phyloP scores from a whole-genome alignment of 148 eudicot genomes.

The Heliosperma pusillum region DNA sequence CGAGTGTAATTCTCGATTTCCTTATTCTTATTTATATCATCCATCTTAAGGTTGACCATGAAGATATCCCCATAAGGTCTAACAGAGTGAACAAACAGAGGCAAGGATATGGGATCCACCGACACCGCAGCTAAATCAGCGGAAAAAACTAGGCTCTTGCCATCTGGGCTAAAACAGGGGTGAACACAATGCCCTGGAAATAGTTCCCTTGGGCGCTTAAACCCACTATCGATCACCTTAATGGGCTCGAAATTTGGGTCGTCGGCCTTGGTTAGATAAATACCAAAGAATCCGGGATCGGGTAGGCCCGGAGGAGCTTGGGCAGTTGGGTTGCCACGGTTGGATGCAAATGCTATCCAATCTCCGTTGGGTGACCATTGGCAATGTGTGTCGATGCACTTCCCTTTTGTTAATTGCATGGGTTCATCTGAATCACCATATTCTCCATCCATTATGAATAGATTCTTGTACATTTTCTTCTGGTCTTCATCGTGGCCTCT shows the following conservation, averaged over 20 bases:
- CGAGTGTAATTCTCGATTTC: slow-evolving; percentile 10
- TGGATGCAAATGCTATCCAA: slow-evolving; percentile 28
- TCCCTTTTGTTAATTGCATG: slow-evolving; percentile 10
- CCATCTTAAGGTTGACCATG: slow-evolving; percentile 4
- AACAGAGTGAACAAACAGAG: slow-evolving; percentile 18
- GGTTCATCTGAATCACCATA: background rate
- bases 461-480: slow-evolving; percentile 5
- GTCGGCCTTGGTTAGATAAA: slow-evolving; percentile 8
- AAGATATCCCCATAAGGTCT: slow-evolving; percentile 30
- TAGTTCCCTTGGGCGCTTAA: background rate
- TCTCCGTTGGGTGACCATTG: slow-evolving; percentile 20
- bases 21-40: slow-evolving; percentile 21
- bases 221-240: slow-evolving; percentile 18
- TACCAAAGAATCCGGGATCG: slow-evolving; percentile 21
- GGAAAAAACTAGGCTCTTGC: slow-evolving; percentile 9
- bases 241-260: slow-evolving; percentile 9
- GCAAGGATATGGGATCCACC: slow-evolving; percentile 24
- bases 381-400: slow-evolving; percentile 26
- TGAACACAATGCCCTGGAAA: slow-evolving; percentile 17
- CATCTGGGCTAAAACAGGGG: slow-evolving; percentile 22
- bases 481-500: background rate
- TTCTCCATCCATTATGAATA: slow-evolving; percentile 24
- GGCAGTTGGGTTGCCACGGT: slow-evolving; percentile 2
- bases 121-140: slow-evolving; percentile 28
- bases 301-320: background rate